Base-by-base conservation (phyloP, 1,284 basidiomycete genomes). In the Marasmius tenuissimus region DNA sequence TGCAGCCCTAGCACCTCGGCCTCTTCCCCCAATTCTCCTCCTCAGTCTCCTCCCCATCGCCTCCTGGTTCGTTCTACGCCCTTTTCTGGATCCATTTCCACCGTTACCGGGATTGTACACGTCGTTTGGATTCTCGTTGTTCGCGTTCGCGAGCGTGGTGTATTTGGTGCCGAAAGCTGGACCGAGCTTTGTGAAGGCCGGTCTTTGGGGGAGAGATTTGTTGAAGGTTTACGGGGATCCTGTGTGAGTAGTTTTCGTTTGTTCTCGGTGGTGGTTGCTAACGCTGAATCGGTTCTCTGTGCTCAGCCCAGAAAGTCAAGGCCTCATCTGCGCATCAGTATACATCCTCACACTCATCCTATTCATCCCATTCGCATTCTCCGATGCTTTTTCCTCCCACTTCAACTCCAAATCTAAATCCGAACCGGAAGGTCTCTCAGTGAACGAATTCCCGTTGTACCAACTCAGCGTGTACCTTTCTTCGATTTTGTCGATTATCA, bases 401-500 rank as follows among this genome's bases (percentile, higher is more conserved):
- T 27, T 27, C 27, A 27, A 27, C 27, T 27, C 27, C 2, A 27
- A 27, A 27, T 68, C 75, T 10, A 71, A 61, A 58, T 75, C 71
- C n/a, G 72, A 77, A 14, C 78, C 78, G 9, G 84, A 89, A 69
- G 90, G 90, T 5, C 81, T 92, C 10, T 80, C 84, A 10, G 78
- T 89, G 0, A 77, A 79, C 4, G 87, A 91, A 57, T 96, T 96
- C 70, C 89, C 94, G n/a, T 91, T 95, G 71, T 86, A 94, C 69
- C 66, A 97, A 91, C 82, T 99, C 57, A 87, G 96, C 1, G 87
- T 96, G 1, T 99, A 97, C 75, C 83, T 99, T 16, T 97, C 97
- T 0, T 95, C 95, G 1, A 75, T 99, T 8, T 82, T 99, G 12
- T 96, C 93, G 0, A 82, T 99, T 22, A 78, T 98, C 33, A 93